Base-by-base conservation (phyloP, 306 rosid species). In the Gastrolobium bilobum region DNA sequence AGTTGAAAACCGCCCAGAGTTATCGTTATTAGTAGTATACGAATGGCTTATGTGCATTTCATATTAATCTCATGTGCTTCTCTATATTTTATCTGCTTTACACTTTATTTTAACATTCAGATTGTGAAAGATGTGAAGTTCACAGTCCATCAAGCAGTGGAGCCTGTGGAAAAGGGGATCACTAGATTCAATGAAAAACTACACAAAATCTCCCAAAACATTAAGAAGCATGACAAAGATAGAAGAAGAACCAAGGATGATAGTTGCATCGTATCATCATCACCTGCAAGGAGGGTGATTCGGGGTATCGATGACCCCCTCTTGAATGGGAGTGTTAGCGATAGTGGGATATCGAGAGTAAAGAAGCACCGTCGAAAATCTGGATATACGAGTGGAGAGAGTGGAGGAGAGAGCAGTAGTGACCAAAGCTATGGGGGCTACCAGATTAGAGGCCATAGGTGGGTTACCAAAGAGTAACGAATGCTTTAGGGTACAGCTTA, bases 271-370 rank as follows among this genome's bases (percentile, higher is more conserved):
- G 47, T 71, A 54, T 71, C 88, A 11, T 73, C 90, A 11, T 76
- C 94, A 7, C 91, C 91, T 78, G 53, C 90, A 31, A 79, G 63
- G 76, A 91, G 87, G 82, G 91, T 96, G 80, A 93, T 96, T 76
- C 97, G 94, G 64, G 99, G 99, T 69, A 96, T 96, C 4, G 99
- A 96, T 60, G 99, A 96, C 67, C 98, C 99, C 61, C 91, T 93
- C 34, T 82, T 96, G 90, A 82, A 77, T 63, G 99, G 99, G 68
- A 93, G 97, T 78, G 44, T 84, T 60, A 96, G 99, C 9, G 99
- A 96, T 70, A 88, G 99, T 79, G 91, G 87, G 20, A 82, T 91
- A 48, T 31, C 73, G 1, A 86, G 87, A 90, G 93, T 67, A 43
- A 96, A 93, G 92, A 96, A 90, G 88, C 94, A 96, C 71, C 94